Evolutionary conservation across 108 stramenopile genomes (phyloP).

Genomic region (Conticribra weissflogii): DNA sequence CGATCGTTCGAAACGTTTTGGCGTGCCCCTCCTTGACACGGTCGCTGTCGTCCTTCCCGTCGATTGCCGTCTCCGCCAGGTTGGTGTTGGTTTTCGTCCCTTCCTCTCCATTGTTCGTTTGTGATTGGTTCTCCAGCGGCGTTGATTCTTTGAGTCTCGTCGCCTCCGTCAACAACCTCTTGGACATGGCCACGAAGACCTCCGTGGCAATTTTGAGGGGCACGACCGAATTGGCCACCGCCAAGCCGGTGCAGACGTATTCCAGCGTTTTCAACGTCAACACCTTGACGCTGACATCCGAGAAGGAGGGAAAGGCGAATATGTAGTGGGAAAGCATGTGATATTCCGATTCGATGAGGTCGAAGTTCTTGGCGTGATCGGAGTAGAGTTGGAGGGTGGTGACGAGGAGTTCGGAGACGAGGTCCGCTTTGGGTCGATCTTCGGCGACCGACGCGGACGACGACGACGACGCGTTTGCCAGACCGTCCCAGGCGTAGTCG

Average conservation of each 20-base stretch:
- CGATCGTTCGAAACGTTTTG: conserved; percentile 34
- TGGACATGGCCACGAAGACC: conserved; percentile 80
- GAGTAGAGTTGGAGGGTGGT: conserved; percentile 89
- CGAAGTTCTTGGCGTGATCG: conserved; percentile 89
- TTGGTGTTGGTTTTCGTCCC: no score
- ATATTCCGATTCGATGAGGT: conserved; percentile 79
- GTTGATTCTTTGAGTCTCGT: no score
- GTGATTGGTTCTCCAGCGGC: no score
- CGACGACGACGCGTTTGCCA: neutral
- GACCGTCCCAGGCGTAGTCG: conserved; percentile 48
- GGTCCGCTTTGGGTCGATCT: conserved; percentile 36
- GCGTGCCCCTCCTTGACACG: no score
- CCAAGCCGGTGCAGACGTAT: conserved; percentile 87
- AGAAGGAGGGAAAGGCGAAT: conserved; percentile 84
- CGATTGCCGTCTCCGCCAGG: no score
- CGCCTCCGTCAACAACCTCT: conserved; percentile 59
- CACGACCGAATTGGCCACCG: conserved; percentile 66
- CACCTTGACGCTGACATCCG: conserved; percentile 84
- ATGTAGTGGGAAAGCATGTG: conserved; percentile 83
- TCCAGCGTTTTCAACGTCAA: conserved; percentile 92
- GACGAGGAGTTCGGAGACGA: conserved; percentile 72
- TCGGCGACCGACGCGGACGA: conserved; percentile 34
- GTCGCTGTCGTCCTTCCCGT: no score
- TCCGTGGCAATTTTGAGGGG: conserved; percentile 81
- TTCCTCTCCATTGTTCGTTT: no score